Percentiles rank a stretch among this genome's conserved stretches.
phyloP scores from a whole-genome alignment of 2,329 filamentous ascomycete genomes.

The Penicillium sp. region DNA sequence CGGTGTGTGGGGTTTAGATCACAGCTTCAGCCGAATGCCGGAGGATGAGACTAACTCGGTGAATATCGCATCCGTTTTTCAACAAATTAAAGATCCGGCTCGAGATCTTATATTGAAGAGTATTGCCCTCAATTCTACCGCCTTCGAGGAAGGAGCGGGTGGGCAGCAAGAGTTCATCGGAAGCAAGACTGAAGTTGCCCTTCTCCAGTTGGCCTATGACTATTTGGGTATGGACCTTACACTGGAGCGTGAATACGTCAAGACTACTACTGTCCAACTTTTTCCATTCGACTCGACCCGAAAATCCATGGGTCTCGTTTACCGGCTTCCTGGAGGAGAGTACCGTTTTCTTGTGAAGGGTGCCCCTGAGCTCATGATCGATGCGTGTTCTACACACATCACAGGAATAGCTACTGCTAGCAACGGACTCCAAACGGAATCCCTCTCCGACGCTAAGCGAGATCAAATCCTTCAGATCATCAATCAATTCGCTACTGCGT shows the following conservation, averaged over 20 bases:
- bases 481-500: conserved; percentile 51
- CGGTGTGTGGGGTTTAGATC: conserved; percentile 63
- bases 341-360: conserved; percentile 53
- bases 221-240: conserved; percentile 68
- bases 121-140: conserved; percentile 62
- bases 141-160: conserved; percentile 73
- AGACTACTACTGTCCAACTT: conserved; percentile 58
- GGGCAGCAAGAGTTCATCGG: conserved; percentile 69
- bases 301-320: conserved; percentile 62
- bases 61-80: conserved; percentile 30
- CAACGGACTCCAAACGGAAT: conserved; percentile 23
- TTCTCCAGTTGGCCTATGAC: conserved; percentile 68
- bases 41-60: conserved; percentile 19
- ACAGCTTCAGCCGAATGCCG: conserved; percentile 53
- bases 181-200: conserved; percentile 75
- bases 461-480: conserved; percentile 36
- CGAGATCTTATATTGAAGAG: conserved; percentile 43
- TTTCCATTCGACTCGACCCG: conserved; percentile 75
- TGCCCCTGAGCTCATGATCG: conserved; percentile 50
- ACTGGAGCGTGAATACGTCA: conserved; percentile 62
- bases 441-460: conserved; percentile 28
- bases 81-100: conserved; percentile 32
- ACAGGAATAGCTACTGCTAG: conserved; percentile 31
- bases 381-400: conserved; percentile 35
- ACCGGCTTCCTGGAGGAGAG: conserved; percentile 38